phyloP scores from a whole-genome alignment of 257 asterid genomes.

The Verbascum thapsus region DNA sequence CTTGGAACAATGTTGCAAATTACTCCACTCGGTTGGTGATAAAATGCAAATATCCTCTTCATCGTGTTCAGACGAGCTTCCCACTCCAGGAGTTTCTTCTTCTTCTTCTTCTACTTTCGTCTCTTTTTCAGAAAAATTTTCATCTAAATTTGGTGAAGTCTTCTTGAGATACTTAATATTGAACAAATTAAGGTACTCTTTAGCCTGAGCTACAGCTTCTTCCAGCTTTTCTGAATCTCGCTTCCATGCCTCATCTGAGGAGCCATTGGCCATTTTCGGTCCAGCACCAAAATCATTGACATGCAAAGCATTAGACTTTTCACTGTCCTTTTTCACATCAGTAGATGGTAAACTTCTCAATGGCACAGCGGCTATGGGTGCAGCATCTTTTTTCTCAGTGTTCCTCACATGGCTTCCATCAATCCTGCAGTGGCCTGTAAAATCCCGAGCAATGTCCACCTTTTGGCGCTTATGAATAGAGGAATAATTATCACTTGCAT shows the following conservation, averaged over 20 bases:
- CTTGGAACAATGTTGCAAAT: neutral
- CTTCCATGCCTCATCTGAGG: constrained; percentile 17
- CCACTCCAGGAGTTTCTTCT: neutral
- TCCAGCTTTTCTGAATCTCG: neutral
- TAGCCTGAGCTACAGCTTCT: constrained; percentile 31
- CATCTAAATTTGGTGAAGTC: neutral
- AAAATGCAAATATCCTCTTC: constrained; percentile 23
- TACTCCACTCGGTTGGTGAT: constrained; percentile 23
- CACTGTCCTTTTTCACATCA: neutral
- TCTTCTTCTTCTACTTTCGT: neutral
- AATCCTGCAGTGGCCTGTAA: neutral
- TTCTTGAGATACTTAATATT: neutral
- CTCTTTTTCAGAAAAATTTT: constrained; percentile 8
- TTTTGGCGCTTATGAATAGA: neutral
- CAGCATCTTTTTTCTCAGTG: neutral
- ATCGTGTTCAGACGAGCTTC: constrained; percentile 4
- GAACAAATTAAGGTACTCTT: constrained; percentile 15
- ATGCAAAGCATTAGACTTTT: neutral
- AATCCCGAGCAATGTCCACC: neutral
- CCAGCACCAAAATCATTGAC: constrained; percentile 13
- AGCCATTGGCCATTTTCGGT: neutral
- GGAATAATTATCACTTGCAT: neutral
- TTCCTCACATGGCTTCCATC: no score
- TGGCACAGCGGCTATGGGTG: constrained; percentile 29
- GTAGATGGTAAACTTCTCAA: constrained; percentile 29